Conservation (phyloP, 1,284 basidiomycete genomes). For the Crucibulum cyathiforme region DNA sequence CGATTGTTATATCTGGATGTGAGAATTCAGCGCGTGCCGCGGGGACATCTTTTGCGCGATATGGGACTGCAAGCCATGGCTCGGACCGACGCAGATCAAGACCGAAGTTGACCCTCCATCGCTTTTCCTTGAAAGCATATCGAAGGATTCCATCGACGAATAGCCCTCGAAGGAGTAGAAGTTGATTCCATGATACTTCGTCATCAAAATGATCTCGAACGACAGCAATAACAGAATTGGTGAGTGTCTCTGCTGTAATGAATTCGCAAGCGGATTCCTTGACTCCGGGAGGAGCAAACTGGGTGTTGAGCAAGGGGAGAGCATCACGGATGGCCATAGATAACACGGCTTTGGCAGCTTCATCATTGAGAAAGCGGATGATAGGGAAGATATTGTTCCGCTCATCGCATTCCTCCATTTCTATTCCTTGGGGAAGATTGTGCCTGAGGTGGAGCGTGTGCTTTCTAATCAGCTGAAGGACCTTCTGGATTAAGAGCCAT, state of each 20-base stretch:
- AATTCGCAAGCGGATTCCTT: neutral
- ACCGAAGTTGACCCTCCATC: constrained; percentile 62
- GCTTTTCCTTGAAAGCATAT: constrained; percentile 46
- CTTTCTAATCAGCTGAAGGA: constrained; percentile 34
- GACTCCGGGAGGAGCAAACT: neutral
- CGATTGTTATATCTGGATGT: constrained; percentile 56
- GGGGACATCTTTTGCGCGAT: constrained; percentile 59
- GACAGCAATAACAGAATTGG: neutral
- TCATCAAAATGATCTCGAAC: neutral
- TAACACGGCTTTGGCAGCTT: neutral
- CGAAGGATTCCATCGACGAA: constrained; percentile 49
- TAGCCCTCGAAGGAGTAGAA: constrained; percentile 53
- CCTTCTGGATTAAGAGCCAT: constrained; percentile 50
- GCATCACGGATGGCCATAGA: neutral
- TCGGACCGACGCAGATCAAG: constrained; percentile 43
- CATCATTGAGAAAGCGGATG: constrained; percentile 37
- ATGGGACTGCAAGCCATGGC: constrained; percentile 57
- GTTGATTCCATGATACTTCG: constrained; percentile 31
- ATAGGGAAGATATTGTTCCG: constrained; percentile 31
- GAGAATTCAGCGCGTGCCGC: constrained; percentile 58
- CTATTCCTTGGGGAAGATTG: constrained; percentile 20
- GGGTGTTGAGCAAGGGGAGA: neutral
- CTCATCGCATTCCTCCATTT: constrained; percentile 11
- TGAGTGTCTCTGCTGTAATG: neutral
- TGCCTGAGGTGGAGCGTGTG: constrained; percentile 14